A percentile compares a stretch with the other conserved stretches of the same genome.
Evolutionary conservation across 257 asterid genomes (phyloP).

Genomic region (Cynanchum wilfordii): DNA sequence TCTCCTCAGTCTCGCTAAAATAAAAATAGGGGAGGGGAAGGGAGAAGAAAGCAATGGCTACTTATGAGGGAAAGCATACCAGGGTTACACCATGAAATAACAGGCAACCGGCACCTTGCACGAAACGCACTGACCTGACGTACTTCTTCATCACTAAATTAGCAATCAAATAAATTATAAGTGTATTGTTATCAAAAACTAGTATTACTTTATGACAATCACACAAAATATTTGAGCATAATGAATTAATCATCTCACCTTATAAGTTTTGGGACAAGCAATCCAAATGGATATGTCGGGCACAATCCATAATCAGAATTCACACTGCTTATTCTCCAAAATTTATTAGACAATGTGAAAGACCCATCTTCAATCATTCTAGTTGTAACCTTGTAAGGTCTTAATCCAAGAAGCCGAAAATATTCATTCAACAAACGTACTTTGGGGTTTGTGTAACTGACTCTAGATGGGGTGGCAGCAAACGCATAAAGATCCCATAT

Average conservation of each 20-base stretch:
- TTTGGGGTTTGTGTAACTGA: conserved; percentile 53
- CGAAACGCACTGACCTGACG: conserved; percentile 83
- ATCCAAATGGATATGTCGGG: conserved; percentile 90
- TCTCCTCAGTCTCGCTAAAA: background rate
- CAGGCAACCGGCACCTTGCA: conserved; percentile 87
- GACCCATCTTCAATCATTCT: conserved; percentile 69
- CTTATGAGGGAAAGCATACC: conserved; percentile 33
- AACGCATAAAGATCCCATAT: conserved; percentile 93
- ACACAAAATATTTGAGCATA: conserved; percentile 10
- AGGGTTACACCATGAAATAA: conserved; percentile 88
- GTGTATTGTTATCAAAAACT: conserved; percentile 23
- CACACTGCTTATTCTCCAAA: conserved; percentile 87
- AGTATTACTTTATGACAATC: conserved; percentile 15
- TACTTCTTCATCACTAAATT: conserved; percentile 73
- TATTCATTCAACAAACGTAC: conserved; percentile 81
- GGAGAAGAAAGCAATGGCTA: background rate
- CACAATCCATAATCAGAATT: conserved; percentile 66
- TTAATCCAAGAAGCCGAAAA: conserved; percentile 80
- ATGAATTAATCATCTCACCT: conserved; percentile 41
- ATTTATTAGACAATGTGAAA: conserved; percentile 61
- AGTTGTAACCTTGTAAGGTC: conserved; percentile 48
- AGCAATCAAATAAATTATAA: conserved; percentile 28
- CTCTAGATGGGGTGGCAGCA: conserved; percentile 57
- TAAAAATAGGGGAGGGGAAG: background rate
- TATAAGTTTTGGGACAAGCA: conserved; percentile 81